These are phyloP conservation scores for Chloris gayana DNA, from an alignment of 176 grass and related monocot genomes.

Conservation along the genomic window DNA sequence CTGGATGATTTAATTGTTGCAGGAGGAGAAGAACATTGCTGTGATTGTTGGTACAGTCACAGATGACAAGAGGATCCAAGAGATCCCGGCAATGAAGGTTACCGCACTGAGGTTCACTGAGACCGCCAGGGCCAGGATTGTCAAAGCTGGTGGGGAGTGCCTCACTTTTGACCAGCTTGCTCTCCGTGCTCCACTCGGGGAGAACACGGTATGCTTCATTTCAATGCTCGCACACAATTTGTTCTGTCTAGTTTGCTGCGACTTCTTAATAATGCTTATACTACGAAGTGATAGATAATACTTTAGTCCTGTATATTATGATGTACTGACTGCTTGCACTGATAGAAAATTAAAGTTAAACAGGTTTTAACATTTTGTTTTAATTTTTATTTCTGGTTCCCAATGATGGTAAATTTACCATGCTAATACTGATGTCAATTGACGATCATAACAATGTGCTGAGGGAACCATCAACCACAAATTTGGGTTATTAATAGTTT, in stretches of 20 bases:
- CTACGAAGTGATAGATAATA: background rate
- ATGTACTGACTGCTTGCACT: background rate
- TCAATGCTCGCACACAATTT: background rate
- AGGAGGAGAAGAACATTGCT: conserved; percentile 72
- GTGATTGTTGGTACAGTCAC: conserved; percentile 88
- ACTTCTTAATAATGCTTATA: background rate
- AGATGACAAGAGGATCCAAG: conserved; percentile 82
- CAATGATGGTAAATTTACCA: conserved; percentile 76
- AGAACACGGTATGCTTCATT: conserved; percentile 68
- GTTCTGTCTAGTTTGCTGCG: background rate
- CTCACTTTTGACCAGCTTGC: conserved; percentile 93
- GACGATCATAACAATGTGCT: conserved; percentile 55
- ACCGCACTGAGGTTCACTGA: conserved; percentile 80
- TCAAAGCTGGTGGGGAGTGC: conserved; percentile 90
- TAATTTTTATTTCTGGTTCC: conserved; percentile 18
- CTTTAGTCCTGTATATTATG: background rate
- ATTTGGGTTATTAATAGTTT: background rate
- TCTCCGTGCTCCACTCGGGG: conserved; percentile 67
- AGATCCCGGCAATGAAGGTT: conserved; percentile 83
- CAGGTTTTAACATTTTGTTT: too few relatives aligned
- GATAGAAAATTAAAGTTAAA: too few relatives aligned
- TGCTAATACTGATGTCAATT: conserved; percentile 78
- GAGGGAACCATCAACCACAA: conserved; percentile 48
- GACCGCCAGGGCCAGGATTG: conserved; percentile 78
- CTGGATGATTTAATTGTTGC: background rate